phyloP scores from a whole-genome alignment of 2,329 filamentous ascomycete species.

The Colletotrichum sp. region DNA sequence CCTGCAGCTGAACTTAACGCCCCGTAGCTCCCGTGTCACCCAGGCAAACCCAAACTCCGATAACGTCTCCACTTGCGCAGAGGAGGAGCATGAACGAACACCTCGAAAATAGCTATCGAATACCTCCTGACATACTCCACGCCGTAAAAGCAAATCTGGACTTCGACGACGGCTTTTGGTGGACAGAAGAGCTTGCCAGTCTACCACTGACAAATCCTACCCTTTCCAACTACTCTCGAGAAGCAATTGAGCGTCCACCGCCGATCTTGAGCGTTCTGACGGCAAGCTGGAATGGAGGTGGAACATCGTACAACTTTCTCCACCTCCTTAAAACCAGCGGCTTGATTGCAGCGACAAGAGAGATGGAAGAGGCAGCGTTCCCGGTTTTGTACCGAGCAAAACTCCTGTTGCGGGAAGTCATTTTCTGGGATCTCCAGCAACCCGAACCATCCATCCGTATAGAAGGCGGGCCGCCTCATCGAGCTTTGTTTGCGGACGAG shows the following conservation, averaged over 20 bases:
- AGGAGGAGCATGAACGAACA: slow-evolving; percentile 58
- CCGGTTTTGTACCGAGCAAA: slow-evolving; percentile 60
- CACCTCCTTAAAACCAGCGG: slow-evolving; percentile 57
- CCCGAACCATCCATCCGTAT: slow-evolving; percentile 48
- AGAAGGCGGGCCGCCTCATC: slow-evolving; percentile 26
- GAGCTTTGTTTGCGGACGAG: slow-evolving; percentile 39
- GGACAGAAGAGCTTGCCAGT: slow-evolving; percentile 54
- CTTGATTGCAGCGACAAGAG: slow-evolving; percentile 51
- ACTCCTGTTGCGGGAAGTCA: slow-evolving; percentile 57
- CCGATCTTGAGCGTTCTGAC: slow-evolving; percentile 56
- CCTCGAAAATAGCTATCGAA: slow-evolving; percentile 50
- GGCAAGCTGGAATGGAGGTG: slow-evolving; percentile 55
- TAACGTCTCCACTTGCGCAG: slow-evolving; percentile 53
- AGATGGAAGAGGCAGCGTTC: slow-evolving; percentile 51
- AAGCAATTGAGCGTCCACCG: slow-evolving; percentile 46
- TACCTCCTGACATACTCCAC: slow-evolving; percentile 42
- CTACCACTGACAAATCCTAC: slow-evolving; percentile 42
- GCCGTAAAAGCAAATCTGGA: slow-evolving; percentile 52
- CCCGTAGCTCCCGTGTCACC: slow-evolving; percentile 49
- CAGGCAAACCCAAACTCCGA: slow-evolving; percentile 52
- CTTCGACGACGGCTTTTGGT: slow-evolving; percentile 63
- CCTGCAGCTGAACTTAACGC: background rate
- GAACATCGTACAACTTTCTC: slow-evolving; percentile 56
- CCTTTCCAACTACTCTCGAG: slow-evolving; percentile 41
- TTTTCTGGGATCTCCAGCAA: slow-evolving; percentile 59